Conservation (phyloP, 129 eudicot genomes). For the Silybum marianum region DNA sequence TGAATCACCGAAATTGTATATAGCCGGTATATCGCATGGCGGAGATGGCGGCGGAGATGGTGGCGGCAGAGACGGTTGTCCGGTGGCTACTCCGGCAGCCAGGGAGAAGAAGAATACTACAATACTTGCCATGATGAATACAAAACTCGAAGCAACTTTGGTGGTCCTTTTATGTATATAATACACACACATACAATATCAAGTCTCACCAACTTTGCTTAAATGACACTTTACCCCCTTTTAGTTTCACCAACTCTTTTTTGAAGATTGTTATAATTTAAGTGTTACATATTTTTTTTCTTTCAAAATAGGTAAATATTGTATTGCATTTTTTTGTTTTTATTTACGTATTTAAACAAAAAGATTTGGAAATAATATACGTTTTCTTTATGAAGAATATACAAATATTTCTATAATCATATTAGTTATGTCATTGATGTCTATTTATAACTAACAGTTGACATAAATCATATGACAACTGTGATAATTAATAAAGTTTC, state of each 20-base stretch:
- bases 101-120: conserved; percentile 16
- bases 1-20: conserved; percentile 89
- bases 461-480: too few relatives aligned
- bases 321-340: not conserved
- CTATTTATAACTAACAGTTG: not conserved
- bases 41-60: conserved; percentile 26
- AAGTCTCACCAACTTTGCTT: conserved; percentile 27
- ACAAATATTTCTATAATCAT: not conserved
- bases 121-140: conserved; percentile 32
- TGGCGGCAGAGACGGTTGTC: conserved; percentile 2
- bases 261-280: not conserved
- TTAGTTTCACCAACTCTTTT: conserved; percentile 21
- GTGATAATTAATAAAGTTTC: not conserved
- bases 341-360: not conserved
- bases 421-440: not conserved
- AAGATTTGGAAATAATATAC: not conserved
- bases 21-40: conserved; percentile 50
- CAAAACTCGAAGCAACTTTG: conserved; percentile 31
- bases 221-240: conserved; percentile 18
- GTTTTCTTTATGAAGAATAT: too few relatives aligned
- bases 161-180: conserved; percentile 29
- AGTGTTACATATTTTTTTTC: not conserved
- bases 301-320: not conserved
- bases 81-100: conserved; percentile 26
- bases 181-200: conserved; percentile 5